phyloP scores from a whole-genome alignment of 352 stramenopile genomes.

The Globisporangium radiosum region DNA sequence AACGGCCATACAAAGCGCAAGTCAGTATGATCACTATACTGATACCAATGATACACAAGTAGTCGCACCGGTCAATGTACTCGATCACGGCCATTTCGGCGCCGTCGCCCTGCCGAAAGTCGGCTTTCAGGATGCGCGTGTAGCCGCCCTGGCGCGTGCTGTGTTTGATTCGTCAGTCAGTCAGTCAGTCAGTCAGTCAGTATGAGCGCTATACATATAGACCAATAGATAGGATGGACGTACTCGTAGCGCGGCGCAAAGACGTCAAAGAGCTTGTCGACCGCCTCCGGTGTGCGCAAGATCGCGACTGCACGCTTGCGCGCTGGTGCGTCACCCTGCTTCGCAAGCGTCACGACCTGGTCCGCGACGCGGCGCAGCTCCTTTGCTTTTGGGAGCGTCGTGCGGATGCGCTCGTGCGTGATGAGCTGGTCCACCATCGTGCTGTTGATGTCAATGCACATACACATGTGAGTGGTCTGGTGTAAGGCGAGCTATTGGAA shows the following conservation, averaged over 20 bases:
- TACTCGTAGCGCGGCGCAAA: slow-evolving; percentile 93
- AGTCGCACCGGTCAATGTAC: slow-evolving; percentile 91
- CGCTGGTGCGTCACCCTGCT: slow-evolving; percentile 83
- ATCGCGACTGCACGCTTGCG: slow-evolving; percentile 80
- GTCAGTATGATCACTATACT: neutral
- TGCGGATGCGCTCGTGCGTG: slow-evolving; percentile 97
- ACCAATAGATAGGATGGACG: slow-evolving; percentile 13
- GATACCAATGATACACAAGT: neutral
- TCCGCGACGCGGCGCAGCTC: slow-evolving; percentile 92
- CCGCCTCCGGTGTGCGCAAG: slow-evolving; percentile 82
- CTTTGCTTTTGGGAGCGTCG: slow-evolving; percentile 95
- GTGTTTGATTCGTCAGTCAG: no score
- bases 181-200: neutral
- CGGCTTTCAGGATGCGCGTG: slow-evolving; percentile 94
- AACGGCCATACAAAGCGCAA: neutral
- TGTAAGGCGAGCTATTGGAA: no score
- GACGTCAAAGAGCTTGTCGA: slow-evolving; percentile 96
- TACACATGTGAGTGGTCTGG: no score
- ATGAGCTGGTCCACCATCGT: slow-evolving; percentile 97
- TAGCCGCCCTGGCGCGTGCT: slow-evolving; percentile 88
- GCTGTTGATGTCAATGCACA: slow-evolving; percentile 19
- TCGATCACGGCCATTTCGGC: slow-evolving; percentile 98
- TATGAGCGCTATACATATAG: neutral
- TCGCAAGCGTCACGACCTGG: slow-evolving; percentile 93
- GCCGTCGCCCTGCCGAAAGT: slow-evolving; percentile 90